A percentile compares a stretch with the other conserved stretches of the same genome.
These are phyloP conservation scores for Cyberlindnera meyerae DNA, from an alignment of 805 yeast species.

Conservation along the genomic window DNA sequence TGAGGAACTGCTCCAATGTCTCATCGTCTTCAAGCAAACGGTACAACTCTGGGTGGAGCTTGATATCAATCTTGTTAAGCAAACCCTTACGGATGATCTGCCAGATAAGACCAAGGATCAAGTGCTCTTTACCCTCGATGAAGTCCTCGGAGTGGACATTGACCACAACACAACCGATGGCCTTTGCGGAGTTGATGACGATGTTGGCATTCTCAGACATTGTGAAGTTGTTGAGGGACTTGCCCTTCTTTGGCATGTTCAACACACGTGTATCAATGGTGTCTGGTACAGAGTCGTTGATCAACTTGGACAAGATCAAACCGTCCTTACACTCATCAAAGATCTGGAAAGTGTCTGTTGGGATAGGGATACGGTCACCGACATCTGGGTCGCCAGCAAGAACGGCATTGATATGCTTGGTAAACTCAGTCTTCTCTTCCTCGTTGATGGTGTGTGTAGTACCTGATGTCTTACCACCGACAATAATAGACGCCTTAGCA, in stretches of 20 bases:
- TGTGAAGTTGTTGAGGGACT: slow-evolving; percentile 84
- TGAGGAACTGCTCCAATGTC: slow-evolving; percentile 91
- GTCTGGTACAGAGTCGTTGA: slow-evolving; percentile 97
- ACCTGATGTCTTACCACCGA: slow-evolving; percentile 83
- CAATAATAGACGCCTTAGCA: slow-evolving; percentile 69
- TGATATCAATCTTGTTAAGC: slow-evolving; percentile 91
- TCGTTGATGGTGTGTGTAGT: slow-evolving; percentile 95
- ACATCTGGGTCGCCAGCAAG: slow-evolving; percentile 83
- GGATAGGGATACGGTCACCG: slow-evolving; percentile 83
- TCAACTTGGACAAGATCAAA: slow-evolving; percentile 82
- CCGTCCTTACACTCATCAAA: slow-evolving; percentile 98
- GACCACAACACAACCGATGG: slow-evolving; percentile 97
- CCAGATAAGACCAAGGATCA: slow-evolving; percentile 90
- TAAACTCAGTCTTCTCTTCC: slow-evolving; percentile 93
- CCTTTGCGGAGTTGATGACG: slow-evolving; percentile 97
- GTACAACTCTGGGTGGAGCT: slow-evolving; percentile 92
- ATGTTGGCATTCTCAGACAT: slow-evolving; percentile 97
- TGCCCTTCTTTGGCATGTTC: slow-evolving; percentile 78
- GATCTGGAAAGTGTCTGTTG: slow-evolving; percentile 89
- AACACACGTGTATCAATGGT: slow-evolving; percentile 97
- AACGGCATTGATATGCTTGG: slow-evolving; percentile 91
- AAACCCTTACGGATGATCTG: slow-evolving; percentile 96
- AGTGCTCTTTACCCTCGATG: slow-evolving; percentile 89
- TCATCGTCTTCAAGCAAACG: slow-evolving; percentile 94
- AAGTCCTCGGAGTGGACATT: slow-evolving; percentile 96